Evolutionary conservation across 116 monocot genomes (phyloP), one percentile per base, ranked within the genome.

Genomic region (Trichopus zeylanicus): DNA sequence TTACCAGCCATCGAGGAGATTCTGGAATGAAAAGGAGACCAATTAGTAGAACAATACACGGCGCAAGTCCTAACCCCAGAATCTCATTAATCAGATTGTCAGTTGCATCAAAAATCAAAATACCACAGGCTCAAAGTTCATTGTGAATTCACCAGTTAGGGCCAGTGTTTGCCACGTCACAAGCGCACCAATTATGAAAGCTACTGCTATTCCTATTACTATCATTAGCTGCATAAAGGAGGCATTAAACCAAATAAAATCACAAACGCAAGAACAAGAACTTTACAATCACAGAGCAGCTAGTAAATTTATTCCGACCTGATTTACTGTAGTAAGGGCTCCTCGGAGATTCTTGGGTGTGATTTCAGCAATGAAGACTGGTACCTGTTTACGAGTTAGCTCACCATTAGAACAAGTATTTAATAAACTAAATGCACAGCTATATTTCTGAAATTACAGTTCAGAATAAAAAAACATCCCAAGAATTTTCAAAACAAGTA

Each of bases 1-100:
- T 57, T 72, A 88, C 88, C 83, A 88, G 65, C 83, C 83, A 88
- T 71, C 87, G 82, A 51, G 87, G 87, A 31, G 87, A 88, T 51
- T 88, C 87, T 65, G 87, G 87, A 66, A 88, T 70, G 31, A 82
- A 68, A 24, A 76, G 57, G 49, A 79, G 73, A 8, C 79, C 87
- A 6, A 73, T 6, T 32, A 88, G 60, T 7, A 79, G 67, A 48
- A 73, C n/a, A 53, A 82, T 2, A 61, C 76, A 88, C 33, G 87
- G 87, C 47, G 68, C 23, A 12, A 79, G 10, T 66, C 76, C 82
- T 88, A 64, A 1, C 4, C 20, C 20, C 32, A 31, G 30, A 8
- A 20, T 8, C 20, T 51, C 21, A 51, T 23, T 9, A 8, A 24
- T 51, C 51, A 51, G 31, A 0, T 11, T 10, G 21, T 19, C 22